These are phyloP conservation scores for Hibiscus mutabilis DNA, from an alignment of 345 rosid genomes.

Conservation along the genomic window DNA sequence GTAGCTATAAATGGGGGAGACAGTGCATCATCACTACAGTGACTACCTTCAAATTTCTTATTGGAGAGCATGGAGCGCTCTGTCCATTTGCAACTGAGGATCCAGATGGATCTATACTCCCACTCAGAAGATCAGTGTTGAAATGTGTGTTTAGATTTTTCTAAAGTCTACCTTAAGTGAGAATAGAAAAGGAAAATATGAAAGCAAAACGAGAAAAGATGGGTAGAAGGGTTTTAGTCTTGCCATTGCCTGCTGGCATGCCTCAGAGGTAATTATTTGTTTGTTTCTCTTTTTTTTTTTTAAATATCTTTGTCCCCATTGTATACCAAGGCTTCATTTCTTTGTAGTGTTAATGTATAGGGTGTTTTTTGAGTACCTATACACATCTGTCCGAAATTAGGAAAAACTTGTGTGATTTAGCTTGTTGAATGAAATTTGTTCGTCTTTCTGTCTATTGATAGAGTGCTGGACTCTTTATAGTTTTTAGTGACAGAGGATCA, in stretches of 20 bases:
- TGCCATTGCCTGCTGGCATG: constrained; percentile 16
- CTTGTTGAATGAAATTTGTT: constrained; percentile 28
- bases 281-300: background rate
- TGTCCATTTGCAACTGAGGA: constrained; percentile 23
- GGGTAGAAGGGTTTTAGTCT: constrained; percentile 17
- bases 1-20: constrained; percentile 26
- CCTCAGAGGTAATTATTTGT: constrained; percentile 25
- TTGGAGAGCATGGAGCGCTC: constrained; percentile 4
- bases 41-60: constrained; percentile 20
- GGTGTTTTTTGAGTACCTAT: constrained; percentile 11
- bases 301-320: constrained; percentile 14
- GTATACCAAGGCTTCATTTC: constrained; percentile 15
- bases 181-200: background rate
- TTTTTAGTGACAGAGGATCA: background rate
- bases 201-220: constrained; percentile 4
- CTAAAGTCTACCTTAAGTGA: constrained; percentile 11
- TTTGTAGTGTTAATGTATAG: constrained; percentile 21
- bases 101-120: constrained; percentile 14
- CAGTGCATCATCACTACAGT: constrained; percentile 23
- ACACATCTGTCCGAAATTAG: background rate
- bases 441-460: background rate
- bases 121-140: constrained; percentile 23
- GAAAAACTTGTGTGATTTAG: constrained; percentile 25
- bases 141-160: constrained; percentile 16
- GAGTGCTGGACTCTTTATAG: background rate